Evolutionary conservation across 2,329 filamentous ascomycete species (phyloP), one percentile per base, ranked within the genome.

Genomic region (Neonectria ditissima): DNA sequence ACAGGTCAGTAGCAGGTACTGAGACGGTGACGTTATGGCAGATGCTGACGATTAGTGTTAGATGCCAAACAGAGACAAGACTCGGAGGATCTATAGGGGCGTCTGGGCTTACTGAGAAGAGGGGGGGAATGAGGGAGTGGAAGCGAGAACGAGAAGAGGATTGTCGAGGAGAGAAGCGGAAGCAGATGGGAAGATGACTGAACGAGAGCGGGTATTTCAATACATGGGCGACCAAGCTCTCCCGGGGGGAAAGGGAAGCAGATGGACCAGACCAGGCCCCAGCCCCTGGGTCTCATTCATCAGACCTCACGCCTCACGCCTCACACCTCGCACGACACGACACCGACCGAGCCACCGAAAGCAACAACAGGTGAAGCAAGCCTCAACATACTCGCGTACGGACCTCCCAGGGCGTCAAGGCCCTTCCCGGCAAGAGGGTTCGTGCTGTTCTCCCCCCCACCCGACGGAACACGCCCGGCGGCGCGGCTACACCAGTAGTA

Each of bases 161-260:
- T 51, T 45, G 28, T 56, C 55, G 45, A 65, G 13, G 58, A 67
- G 44, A 55, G 50, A 62, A 32, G 53, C 47, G 43, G 50, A 52
- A 52, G 48, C 18, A 45, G n/a, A 62, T 37, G 45, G 54, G 28
- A 56, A 60, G 43, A 58, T 28, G 41, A 55, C 44, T 45, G 45
- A 63, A 63, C 32, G 43, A 34, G 56, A 61, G 54, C 41, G 56
- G 62, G 56, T 68, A 69, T 65, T 63, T 62, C 62, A 61, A 56
- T 55, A 55, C 51, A 44, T 50, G 39, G 34, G 32, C 59, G 34
- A 54, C 30, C 41, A 58, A 43, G 53, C 43, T 44, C 55, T 53
- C 37, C 58, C 58, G 55, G 60, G 59, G 62, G 62, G 44, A 52
- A 55, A 65, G n/a, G 60, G 60, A 65, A 59, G 55, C 52, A 48